Base-by-base conservation (phyloP, 2,329 filamentous ascomycete species). In the Claviceps spartinae region DNA sequence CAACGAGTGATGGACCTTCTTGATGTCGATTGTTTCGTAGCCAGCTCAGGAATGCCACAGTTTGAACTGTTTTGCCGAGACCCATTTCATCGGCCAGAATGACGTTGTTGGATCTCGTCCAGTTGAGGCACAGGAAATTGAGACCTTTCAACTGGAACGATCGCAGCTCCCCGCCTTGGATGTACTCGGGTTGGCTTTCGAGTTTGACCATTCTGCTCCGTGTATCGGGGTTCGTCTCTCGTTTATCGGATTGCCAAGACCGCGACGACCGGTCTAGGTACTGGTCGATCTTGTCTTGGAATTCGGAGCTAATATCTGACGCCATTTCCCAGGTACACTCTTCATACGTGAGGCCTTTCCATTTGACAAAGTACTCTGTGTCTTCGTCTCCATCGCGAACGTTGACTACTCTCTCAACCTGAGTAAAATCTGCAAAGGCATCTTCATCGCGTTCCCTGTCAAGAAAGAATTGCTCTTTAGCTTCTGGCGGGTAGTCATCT, bases 31-130 rank as follows among this genome's bases (percentile, higher is more conserved):
- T 83, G 68, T 97, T 91, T 51, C 88, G 86, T 54, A 98, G 77
- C 91, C 93, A 98, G 65, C 91, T 96, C 67, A 98, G 85, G 66
- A 97, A 97, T 0, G 91, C 83, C 30, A 98, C 90, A 0, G 91
- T 96, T 69, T 98, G 93, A 0, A 98, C 93, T 0, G 93, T 98
- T 72, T 98, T 98, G 30, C 93, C 93, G 14, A 98, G 77, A 61
- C 93, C 93, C 93, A 98, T 98, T 69, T 98, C 93, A 65, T 98
- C 93, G 48, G 93, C 93, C 50, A 98, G 78, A 60, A 98, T 96
- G 63, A 97, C 93, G 61, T 97, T 98, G 67, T 93, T 93, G 52
- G 82, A 83, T 62, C 86, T 84, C 50, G 86, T 88, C 94, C 94
- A 98, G 68, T 97, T 95, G 69, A 95, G 88, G 46, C 88, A 88